These are phyloP conservation scores for Fraxinus paxiana DNA, from an alignment of 305 asterid genomes.

Conservation along the genomic window DNA sequence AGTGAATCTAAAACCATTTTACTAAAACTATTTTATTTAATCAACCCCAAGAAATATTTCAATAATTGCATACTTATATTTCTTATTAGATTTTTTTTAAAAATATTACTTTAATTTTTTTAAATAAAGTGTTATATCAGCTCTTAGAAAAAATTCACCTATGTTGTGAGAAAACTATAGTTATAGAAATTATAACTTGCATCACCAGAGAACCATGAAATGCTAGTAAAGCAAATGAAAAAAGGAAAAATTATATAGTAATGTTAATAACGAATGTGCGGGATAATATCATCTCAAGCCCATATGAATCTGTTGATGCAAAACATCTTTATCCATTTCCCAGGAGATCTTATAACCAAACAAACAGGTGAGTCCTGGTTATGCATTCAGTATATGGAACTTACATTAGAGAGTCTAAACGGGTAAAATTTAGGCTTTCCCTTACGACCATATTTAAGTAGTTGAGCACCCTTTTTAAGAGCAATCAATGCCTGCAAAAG, in stretches of 20 bases:
- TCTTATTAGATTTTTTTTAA: not conserved
- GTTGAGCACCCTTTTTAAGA: slow-evolving; percentile 88
- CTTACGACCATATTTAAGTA: slow-evolving; percentile 91
- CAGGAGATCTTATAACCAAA: not conserved
- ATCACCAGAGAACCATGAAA: not conserved
- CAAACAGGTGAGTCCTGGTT: not conserved
- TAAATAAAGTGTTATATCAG: not conserved
- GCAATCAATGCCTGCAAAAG: slow-evolving; percentile 71
- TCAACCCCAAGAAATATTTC: not conserved
- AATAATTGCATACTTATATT: not conserved
- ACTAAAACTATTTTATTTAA: too few species aligned
- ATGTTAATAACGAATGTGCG: slow-evolving; percentile 3
- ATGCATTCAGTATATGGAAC: slow-evolving; percentile 28
- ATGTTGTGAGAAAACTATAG: not conserved
- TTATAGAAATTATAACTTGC: slow-evolving; percentile 4
- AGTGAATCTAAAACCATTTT: not conserved
- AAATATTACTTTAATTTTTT: not conserved
- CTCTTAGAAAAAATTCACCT: not conserved
- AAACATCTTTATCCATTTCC: not conserved
- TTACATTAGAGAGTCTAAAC: slow-evolving; percentile 76
- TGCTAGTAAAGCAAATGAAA: not conserved
- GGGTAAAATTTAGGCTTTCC: slow-evolving; percentile 92
- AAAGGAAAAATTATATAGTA: not conserved
- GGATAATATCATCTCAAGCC: not conserved
- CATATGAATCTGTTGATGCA: not conserved